Conservation (phyloP, 441 rosid species). For the Populus tomentosa region DNA sequence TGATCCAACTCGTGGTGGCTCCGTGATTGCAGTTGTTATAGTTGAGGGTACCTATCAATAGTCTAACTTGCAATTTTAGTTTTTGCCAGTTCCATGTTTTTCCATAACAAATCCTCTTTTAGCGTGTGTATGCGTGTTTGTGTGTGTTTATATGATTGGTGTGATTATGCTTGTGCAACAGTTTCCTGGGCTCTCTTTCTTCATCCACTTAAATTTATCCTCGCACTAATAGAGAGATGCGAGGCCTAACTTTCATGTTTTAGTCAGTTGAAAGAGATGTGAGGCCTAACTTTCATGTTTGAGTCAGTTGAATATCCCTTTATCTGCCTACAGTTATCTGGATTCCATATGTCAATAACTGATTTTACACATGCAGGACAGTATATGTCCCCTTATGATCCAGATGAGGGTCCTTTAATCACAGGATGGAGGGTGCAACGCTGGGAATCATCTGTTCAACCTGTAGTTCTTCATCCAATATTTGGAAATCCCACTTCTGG, state of each 20-base stretch:
- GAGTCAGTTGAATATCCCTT: not conserved
- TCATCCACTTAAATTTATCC: not conserved
- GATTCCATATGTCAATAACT: not conserved
- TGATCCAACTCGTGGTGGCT: constrained; percentile 90
- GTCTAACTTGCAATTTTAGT: constrained; percentile 9
- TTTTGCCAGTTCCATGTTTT: constrained; percentile 2
- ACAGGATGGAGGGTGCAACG: constrained; percentile 99
- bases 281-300: not conserved
- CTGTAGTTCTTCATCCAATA: constrained; percentile 95
- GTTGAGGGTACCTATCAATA: constrained; percentile 71
- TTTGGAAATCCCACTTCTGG: constrained; percentile 93
- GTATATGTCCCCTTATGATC: constrained; percentile 99
- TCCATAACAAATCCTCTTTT: not conserved
- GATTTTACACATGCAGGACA: constrained; percentile 58
- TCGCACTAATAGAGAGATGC: not conserved
- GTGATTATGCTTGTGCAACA: not conserved
- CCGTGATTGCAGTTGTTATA: constrained; percentile 95
- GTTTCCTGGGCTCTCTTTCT: not conserved
- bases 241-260: not conserved
- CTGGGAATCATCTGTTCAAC: constrained; percentile 98
- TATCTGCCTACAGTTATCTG: not conserved
- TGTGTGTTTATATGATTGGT: not conserved
- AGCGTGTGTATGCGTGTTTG: not conserved
- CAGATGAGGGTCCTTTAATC: constrained; percentile 99
- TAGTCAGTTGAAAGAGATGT: not conserved